phyloP scores from a whole-genome alignment of 1,284 basidiomycete species.

The Athelia sp. region DNA sequence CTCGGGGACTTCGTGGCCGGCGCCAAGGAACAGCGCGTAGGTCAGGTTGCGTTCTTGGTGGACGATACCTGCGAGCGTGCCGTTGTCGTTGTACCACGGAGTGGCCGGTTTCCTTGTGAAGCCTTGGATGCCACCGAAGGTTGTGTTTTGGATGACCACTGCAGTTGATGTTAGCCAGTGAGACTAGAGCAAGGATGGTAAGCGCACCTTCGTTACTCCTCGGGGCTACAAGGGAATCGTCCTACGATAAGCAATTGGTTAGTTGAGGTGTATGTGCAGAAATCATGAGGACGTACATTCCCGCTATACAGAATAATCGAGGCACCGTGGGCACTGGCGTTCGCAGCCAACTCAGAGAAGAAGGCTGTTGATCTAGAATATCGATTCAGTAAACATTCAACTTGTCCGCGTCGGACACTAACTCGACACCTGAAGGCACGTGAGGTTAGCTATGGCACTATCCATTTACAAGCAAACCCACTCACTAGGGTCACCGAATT shows the following conservation, averaged over 20 bases:
- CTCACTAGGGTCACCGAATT: conserved; percentile 39
- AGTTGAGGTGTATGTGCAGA: too few species aligned
- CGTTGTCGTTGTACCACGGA: conserved; percentile 54
- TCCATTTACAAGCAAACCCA: conserved; percentile 3
- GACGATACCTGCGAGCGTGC: conserved; percentile 59
- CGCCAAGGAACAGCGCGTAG: conserved; percentile 51
- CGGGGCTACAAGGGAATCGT: conserved; percentile 62
- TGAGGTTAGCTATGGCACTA: too few species aligned
- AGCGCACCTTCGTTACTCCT: conserved; percentile 54
- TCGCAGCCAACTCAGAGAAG: conserved; percentile 58
- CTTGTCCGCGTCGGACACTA: conserved; percentile 22
- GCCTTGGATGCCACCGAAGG: conserved; percentile 69
- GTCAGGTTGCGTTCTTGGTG: conserved; percentile 70
- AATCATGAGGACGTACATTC: conserved; percentile 27
- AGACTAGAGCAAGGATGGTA: neutral
- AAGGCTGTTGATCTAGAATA: conserved; percentile 53
- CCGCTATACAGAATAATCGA: conserved; percentile 58
- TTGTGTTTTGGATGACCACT: conserved; percentile 74
- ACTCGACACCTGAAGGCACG: conserved; percentile 40
- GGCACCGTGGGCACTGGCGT: conserved; percentile 45
- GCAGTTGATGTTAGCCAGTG: conserved; percentile 3
- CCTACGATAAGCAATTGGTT: conserved; percentile 13
- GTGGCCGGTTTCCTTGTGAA: conserved; percentile 65
- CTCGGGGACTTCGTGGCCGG: conserved; percentile 55
- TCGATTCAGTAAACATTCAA: conserved; percentile 11